Conservation (phyloP, 108 stramenopile species). For the Nitzschia inconspicua region DNA sequence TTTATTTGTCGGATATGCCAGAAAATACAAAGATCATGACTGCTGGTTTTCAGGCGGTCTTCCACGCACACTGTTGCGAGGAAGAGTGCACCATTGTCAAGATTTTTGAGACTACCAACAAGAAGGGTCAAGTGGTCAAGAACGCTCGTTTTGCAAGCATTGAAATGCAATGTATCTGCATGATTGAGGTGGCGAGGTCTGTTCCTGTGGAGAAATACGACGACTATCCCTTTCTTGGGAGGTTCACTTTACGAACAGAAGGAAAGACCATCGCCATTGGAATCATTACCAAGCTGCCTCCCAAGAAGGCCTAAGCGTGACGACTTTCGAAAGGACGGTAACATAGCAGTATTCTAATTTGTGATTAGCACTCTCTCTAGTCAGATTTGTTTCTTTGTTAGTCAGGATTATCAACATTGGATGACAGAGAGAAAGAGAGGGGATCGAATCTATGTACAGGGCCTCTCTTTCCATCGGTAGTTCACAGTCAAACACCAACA, state of each 20-base stretch:
- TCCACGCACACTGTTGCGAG: conserved; percentile 96
- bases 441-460: too few relatives aligned
- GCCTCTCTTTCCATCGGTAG: too few relatives aligned
- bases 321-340: too few relatives aligned
- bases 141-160: conserved; percentile 80
- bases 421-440: too few relatives aligned
- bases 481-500: too few relatives aligned
- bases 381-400: too few relatives aligned
- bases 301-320: conserved; percentile 79
- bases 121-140: conserved; percentile 73
- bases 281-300: conserved; percentile 91
- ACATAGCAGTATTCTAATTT: too few relatives aligned
- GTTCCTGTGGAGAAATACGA: conserved; percentile 92
- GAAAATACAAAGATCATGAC: conserved; percentile 96
- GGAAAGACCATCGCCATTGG: conserved; percentile 99
- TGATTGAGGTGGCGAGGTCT: conserved; percentile 72
- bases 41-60: conserved; percentile 94
- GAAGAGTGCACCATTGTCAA: conserved; percentile 89
- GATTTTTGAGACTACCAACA: conserved; percentile 89
- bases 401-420: too few relatives aligned
- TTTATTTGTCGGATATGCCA: conserved; percentile 90
- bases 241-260: conserved; percentile 98
- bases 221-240: conserved; percentile 89
- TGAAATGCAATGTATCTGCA: conserved; percentile 75
- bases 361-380: too few relatives aligned